Conservation (phyloP, 306 rosid species). For the Morella rubra region DNA sequence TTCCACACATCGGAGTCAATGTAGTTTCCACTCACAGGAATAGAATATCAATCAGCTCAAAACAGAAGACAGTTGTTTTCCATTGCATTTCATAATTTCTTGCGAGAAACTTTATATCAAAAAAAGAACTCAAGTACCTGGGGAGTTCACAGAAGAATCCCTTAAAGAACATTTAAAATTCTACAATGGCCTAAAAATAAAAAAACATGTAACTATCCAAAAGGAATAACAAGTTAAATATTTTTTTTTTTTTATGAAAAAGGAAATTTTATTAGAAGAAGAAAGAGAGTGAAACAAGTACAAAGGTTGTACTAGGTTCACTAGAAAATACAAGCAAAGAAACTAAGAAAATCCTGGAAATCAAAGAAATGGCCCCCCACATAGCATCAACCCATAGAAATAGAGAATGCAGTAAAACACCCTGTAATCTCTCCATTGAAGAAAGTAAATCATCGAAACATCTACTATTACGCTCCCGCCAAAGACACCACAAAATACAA, state of each 20-base stretch:
- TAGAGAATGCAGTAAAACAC: no score
- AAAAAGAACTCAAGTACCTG: neutral
- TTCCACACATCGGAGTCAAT: slow-evolving; percentile 26
- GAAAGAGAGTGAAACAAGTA: no score
- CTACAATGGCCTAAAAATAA: neutral
- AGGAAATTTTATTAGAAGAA: no score
- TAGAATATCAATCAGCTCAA: neutral
- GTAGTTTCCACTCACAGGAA: slow-evolving; percentile 13
- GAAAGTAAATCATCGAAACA: no score
- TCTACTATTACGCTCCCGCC: no score
- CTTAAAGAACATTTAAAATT: neutral
- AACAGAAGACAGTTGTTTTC: neutral
- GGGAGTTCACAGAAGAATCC: neutral
- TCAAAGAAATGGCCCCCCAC: no score
- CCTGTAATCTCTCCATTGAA: no score
- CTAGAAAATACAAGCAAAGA: no score
- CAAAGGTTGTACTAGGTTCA: no score
- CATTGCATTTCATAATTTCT: neutral
- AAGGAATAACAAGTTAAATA: slow-evolving; percentile 16
- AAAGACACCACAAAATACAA: neutral
- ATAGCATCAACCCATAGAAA: no score
- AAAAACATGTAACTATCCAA: neutral
- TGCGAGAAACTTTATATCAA: neutral
- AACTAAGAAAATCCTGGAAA: no score
- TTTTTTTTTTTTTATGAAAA: no score